Base-by-base conservation (phyloP, 2,329 filamentous ascomycete genomes). In the Monosporascus sp. region DNA sequence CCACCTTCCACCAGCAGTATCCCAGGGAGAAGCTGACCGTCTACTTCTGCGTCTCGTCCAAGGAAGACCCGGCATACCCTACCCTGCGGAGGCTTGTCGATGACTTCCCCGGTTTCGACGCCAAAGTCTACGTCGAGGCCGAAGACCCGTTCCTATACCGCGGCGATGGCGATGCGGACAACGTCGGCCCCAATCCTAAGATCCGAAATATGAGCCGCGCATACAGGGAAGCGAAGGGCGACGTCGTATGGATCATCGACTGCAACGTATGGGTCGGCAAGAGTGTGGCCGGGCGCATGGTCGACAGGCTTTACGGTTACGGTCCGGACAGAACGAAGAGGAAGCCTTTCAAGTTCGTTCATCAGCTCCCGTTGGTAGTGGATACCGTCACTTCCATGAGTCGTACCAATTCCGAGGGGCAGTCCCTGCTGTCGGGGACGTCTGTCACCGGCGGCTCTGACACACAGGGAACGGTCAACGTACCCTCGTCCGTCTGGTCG, bases 141-240 rank as follows among this genome's bases (percentile, higher is more conserved):
- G 88, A 96, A 55, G 91, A 96, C 67, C 84, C 88, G 0, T 70
- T 84, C 31, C 74, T 96, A 8, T 79, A 83, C 51, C 79, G 78
- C 31, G 63, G 75, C 35, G 70, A 72, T 11, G 78, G 78, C 51
- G 71, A 78, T 47, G 64, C 72, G 49, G 72, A 79, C 57, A 79
- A 82, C 53, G 78, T 97, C 53, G 95, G 95, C 0, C 94, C 94
- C 1, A 99, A 99, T 65, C 94, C 94, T n/a, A 99, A 99, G 76
- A 95, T 99, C 62, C 81, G 94, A 49, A 99, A 99, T 69, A 90
- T 97, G 78, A 97, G 92, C 68, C 83, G 91, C 44, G 92, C 91
- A 2, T 99, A 97, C 67, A 78, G 91, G 27, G 92, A 97, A 66
- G 90, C 91, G 2, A 86, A 87, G 58, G 87, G 89, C 1, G 91